Percentiles rank a stretch among this genome's conserved stretches.
Conservation (phyloP, 164 flowering plant species). For the Kingdonia uniflora region DNA sequence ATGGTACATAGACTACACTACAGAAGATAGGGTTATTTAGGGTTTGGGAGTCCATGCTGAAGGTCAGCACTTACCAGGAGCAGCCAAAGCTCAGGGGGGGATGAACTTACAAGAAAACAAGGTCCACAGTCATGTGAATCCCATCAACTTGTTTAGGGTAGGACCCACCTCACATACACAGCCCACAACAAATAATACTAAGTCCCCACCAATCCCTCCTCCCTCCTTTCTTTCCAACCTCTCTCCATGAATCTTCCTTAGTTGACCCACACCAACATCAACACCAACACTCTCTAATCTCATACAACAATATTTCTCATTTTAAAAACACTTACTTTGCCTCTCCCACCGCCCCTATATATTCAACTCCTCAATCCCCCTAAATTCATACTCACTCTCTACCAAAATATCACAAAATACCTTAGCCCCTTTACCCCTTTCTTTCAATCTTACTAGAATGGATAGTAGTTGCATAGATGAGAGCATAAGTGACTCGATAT, state of each 20-base stretch:
- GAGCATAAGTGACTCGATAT: slow-evolving; percentile 28
- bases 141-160: slow-evolving; percentile 32
- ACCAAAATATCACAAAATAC: neutral
- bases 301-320: neutral
- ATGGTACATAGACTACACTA: too few relatives aligned
- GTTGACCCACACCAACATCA: slow-evolving; percentile 32
- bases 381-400: neutral
- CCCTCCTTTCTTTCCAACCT: slow-evolving; percentile 4
- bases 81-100: slow-evolving; percentile 54
- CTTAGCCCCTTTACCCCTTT: neutral
- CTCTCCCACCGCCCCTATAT: slow-evolving; percentile 7
- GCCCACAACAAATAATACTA: slow-evolving; percentile 40
- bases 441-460: slow-evolving; percentile 17
- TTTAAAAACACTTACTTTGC: neutral
- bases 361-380: slow-evolving; percentile 2
- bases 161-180: slow-evolving; percentile 35
- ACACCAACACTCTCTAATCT: neutral
- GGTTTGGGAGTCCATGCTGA: slow-evolving; percentile 26
- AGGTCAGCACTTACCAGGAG: slow-evolving; percentile 21
- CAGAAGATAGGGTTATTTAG: neutral
- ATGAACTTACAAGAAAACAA: slow-evolving; percentile 37
- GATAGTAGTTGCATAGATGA: slow-evolving; percentile 47
- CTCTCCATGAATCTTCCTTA: slow-evolving; percentile 52
- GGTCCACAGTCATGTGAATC: slow-evolving; percentile 71
- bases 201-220: slow-evolving; percentile 2